phyloP scores from a whole-genome alignment of 2,329 filamentous ascomycete species.

The Colletotrichum sp. region DNA sequence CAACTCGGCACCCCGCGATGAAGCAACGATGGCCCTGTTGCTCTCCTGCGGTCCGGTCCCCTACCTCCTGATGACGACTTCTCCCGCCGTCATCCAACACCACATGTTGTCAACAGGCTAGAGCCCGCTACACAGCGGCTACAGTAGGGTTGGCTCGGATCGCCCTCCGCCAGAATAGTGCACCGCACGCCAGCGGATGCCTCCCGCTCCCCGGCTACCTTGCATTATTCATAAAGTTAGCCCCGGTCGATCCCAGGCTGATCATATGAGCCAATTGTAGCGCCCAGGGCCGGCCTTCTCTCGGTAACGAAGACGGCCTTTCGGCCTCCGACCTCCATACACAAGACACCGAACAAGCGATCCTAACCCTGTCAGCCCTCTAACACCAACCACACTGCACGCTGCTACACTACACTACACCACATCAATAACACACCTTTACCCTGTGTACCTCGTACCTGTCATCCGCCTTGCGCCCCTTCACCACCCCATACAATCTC shows the following conservation, averaged over 20 bases:
- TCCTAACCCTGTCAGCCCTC: not conserved
- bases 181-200: conserved; percentile 1
- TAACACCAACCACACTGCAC: not conserved
- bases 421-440: not conserved
- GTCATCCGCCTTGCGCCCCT: not conserved
- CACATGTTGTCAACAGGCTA: not conserved
- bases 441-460: not conserved
- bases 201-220: not conserved
- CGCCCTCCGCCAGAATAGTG: conserved; percentile 6
- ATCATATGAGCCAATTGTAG: not conserved
- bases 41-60: not conserved
- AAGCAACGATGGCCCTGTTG: not conserved
- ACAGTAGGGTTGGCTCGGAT: conserved; percentile 14
- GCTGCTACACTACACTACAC: not conserved
- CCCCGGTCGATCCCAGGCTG: conserved; percentile 2
- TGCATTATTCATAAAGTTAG: conserved; percentile 10
- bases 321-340: conserved; percentile 16
- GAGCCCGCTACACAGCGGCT: not conserved
- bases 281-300: not conserved
- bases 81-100: not conserved
- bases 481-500: not conserved
- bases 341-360: not conserved
- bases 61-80: not conserved
- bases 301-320: conserved; percentile 18
- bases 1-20: not conserved